Base-by-base conservation (phyloP, 331 rosid species). In the Rosa hybrid region DNA sequence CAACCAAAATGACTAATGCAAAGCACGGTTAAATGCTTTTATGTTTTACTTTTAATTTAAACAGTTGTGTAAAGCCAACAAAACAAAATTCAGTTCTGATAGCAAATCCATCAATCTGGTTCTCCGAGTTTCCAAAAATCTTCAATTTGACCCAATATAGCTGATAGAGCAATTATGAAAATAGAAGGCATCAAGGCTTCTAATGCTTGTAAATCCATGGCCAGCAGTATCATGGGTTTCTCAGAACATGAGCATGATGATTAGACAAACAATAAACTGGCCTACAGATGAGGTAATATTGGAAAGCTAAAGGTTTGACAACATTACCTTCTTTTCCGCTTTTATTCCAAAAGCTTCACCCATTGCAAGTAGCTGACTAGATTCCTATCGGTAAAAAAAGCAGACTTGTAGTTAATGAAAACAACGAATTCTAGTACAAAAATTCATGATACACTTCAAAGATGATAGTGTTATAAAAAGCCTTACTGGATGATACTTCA, bases 261-360 rank as follows among this genome's bases (percentile, higher is more conserved):
- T 2, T 45, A 71, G 39, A 69, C 51, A 39, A 79, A 46, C 51
- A 78, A 71, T 12, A 63, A 75, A 76, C 13, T 8, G 38, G 41
- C 6, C 4, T 71, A 44, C 20, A 23, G 10, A 50, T n/a, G 77
- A 18, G 67, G 18, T 18, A 34, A 63, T 20, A 27, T 77, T 48
- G n/a, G 38, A 62, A 73, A 76, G 49, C 25, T 68, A 60, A 11
- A 78, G 49, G 62, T 64, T 57, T 62, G 48, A n/a, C 57, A 79
- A 71, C 72, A 60, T 83, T 87, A 95, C 99, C 98, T 91, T 95
- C 85, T 89, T 90, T 81, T 86, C 90, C 30, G 99, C 92, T 82
- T 91, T 88, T 73, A 95, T 85, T 82, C 99, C 99, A 93, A 95
- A 95, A 65, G 97, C 97, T 90, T 95, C 97, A 45, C 99, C 99